Evolutionary conservation across 495 filamentous ascomycete species (phyloP).

Genomic region (Xylaria cubensis): DNA sequence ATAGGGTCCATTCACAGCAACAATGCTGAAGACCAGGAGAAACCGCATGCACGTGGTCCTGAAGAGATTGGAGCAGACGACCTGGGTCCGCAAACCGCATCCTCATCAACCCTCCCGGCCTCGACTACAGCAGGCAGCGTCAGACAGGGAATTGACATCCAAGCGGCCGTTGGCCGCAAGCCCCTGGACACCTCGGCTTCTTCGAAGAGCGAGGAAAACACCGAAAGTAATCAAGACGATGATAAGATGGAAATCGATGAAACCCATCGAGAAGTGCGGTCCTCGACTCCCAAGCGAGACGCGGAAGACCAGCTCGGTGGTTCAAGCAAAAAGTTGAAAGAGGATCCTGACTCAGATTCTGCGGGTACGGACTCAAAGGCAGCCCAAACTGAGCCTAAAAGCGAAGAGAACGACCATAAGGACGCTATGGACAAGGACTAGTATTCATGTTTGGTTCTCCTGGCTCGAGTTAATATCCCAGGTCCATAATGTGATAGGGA

Average conservation of each 20-base stretch:
- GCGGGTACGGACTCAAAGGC: slow-evolving; percentile 31
- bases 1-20: slow-evolving; percentile 39
- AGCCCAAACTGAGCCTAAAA: slow-evolving; percentile 30
- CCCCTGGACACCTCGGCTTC: slow-evolving; percentile 21
- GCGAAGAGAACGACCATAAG: slow-evolving; percentile 24
- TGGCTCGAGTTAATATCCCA: neutral
- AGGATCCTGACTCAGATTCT: slow-evolving; percentile 29
- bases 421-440: slow-evolving; percentile 31
- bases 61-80: slow-evolving; percentile 85
- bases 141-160: slow-evolving; percentile 59
- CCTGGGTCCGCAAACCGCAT: slow-evolving; percentile 73
- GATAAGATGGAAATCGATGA: slow-evolving; percentile 27
- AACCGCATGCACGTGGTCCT: slow-evolving; percentile 82
- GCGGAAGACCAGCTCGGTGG: slow-evolving; percentile 50
- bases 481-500: neutral
- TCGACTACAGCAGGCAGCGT: slow-evolving; percentile 38
- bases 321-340: slow-evolving; percentile 48
- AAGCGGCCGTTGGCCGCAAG: slow-evolving; percentile 59
- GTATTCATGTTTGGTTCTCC: neutral
- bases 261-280: neutral
- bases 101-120: slow-evolving; percentile 12
- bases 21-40: slow-evolving; percentile 62
- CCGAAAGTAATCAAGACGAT: slow-evolving; percentile 23
- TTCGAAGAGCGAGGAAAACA: slow-evolving; percentile 25
- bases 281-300: slow-evolving; percentile 50